Evolutionary conservation across 768 basidiomycete species (phyloP).

Genomic region (Filobasidium floriforme): DNA sequence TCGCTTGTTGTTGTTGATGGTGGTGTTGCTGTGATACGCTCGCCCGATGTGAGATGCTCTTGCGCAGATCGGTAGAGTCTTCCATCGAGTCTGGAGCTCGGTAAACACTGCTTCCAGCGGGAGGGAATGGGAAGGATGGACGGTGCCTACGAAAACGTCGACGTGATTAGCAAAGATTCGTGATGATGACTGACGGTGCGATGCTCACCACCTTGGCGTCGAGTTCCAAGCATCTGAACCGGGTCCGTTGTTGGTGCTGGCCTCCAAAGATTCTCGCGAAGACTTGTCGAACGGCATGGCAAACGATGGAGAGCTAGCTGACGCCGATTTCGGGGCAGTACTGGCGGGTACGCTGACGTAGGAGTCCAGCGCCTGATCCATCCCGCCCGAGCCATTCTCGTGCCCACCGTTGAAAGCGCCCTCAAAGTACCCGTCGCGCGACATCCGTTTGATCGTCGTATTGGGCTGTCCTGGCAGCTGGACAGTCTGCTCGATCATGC

Average conservation of each 20-base stretch:
- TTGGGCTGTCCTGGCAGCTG: not conserved
- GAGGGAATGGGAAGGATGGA: slow-evolving; percentile 43
- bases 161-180: not conserved
- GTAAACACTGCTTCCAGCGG: not conserved
- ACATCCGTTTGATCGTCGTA: not conserved
- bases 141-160: slow-evolving; percentile 33
- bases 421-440: slow-evolving; percentile 2
- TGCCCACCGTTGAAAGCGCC: not conserved
- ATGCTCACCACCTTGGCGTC: slow-evolving; percentile 36
- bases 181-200: not conserved
- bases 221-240: slow-evolving; percentile 25
- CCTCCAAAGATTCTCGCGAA: too few species aligned
- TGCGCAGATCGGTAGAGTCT: not conserved
- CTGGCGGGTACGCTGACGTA: slow-evolving; percentile 26
- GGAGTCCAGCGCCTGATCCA: slow-evolving; percentile 11
- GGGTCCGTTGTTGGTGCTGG: not conserved
- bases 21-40: not conserved
- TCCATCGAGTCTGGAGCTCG: slow-evolving; percentile 9
- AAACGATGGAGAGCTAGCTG: slow-evolving; percentile 18
- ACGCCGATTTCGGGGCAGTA: slow-evolving; percentile 24
- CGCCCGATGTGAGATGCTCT: slow-evolving; percentile 1
- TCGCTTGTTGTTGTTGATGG: not conserved
- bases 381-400: not conserved
- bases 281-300: slow-evolving; percentile 18
- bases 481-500: slow-evolving; percentile 5